Percentiles rank a stretch among this genome's conserved stretches.
These are phyloP conservation scores for Termitomyces sp. DNA, from an alignment of 768 basidiomycete species.

Conservation along the genomic window DNA sequence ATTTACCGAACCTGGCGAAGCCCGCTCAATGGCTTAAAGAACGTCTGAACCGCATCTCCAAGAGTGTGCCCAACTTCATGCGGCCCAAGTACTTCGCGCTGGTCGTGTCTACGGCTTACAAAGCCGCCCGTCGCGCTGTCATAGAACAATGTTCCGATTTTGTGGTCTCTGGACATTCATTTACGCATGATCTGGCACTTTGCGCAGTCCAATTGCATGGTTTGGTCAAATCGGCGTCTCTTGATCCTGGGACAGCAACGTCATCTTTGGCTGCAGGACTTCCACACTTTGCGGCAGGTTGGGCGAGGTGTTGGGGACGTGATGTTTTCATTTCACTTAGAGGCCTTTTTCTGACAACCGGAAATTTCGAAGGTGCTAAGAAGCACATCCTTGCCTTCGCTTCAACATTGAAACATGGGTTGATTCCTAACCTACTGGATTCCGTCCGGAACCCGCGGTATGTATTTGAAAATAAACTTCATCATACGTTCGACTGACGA, in stretches of 20 bases:
- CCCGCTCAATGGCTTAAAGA: conserved; percentile 85
- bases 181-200: conserved; percentile 88
- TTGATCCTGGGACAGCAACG: conserved; percentile 66
- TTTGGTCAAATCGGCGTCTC: conserved; percentile 83
- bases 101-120: conserved; percentile 88
- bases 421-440: conserved; percentile 95
- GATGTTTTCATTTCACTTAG: conserved; percentile 92
- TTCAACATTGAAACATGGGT: conserved; percentile 90
- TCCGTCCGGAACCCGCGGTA: conserved; percentile 83
- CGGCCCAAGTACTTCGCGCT: conserved; percentile 97
- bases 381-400: conserved; percentile 92
- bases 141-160: conserved; percentile 91
- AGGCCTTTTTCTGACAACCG: conserved; percentile 92
- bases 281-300: conserved; percentile 89
- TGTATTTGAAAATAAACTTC: conserved; percentile 16
- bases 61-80: conserved; percentile 77
- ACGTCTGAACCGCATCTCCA: conserved; percentile 81
- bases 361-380: conserved; percentile 81
- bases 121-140: conserved; percentile 78
- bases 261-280: conserved; percentile 93
- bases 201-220: conserved; percentile 91
- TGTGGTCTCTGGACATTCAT: conserved; percentile 77
- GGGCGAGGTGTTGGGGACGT: conserved; percentile 98
- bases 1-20: conserved; percentile 64
- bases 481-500: background rate